These are phyloP conservation scores for Heritiera littoralis DNA, from an alignment of 345 rosid genomes.

Conservation along the genomic window DNA sequence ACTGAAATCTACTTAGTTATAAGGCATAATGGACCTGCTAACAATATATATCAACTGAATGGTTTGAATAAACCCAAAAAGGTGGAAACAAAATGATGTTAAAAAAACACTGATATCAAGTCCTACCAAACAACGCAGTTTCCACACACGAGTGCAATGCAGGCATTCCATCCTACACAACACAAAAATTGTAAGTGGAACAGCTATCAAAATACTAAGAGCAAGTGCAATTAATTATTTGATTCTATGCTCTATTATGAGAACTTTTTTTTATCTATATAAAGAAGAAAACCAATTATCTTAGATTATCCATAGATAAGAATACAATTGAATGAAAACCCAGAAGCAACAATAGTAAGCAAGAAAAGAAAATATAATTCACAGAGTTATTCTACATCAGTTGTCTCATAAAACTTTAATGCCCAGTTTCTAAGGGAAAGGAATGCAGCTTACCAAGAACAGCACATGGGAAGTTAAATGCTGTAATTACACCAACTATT, in stretches of 20 bases:
- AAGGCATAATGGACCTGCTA: conserved; percentile 3
- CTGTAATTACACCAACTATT: conserved; percentile 94
- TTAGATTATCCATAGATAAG: neutral
- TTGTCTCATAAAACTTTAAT: neutral
- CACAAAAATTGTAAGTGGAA: neutral
- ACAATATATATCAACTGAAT: conserved; percentile 2
- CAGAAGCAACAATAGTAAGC: neutral
- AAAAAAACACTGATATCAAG: conserved; percentile 6
- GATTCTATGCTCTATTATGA: neutral
- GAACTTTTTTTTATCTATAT: neutral
- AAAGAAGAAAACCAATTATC: neutral
- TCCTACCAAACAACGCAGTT: conserved; percentile 96
- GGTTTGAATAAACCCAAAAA: neutral
- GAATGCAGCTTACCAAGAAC: conserved; percentile 75
- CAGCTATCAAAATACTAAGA: neutral
- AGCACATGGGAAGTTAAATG: conserved; percentile 96
- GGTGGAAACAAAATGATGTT: neutral
- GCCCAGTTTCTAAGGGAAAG: conserved; percentile 15
- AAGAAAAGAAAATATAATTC: neutral
- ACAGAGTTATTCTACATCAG: neutral
- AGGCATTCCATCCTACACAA: conserved; percentile 91
- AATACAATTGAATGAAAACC: conserved; percentile 1
- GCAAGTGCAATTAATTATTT: neutral
- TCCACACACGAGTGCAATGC: conserved; percentile 95
- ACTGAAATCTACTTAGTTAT: neutral